Conservation (phyloP, 192 early-diverging fungal genomes). For the Allomyces macrogynus region DNA sequence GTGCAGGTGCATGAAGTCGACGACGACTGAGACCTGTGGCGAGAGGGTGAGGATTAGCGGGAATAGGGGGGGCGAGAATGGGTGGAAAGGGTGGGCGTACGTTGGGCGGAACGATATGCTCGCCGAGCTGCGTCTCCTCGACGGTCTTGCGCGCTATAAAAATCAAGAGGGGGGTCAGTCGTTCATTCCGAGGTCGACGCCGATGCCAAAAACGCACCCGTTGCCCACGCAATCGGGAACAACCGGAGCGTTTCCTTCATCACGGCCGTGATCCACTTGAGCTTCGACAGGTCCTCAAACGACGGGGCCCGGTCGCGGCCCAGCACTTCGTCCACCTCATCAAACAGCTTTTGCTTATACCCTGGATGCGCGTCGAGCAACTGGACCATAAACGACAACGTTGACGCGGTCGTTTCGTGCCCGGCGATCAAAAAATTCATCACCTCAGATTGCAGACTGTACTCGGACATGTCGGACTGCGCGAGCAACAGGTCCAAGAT, state of each 20-base stretch:
- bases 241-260: background rate
- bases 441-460: background rate
- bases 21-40: background rate
- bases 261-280: background rate
- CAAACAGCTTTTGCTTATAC: background rate
- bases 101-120: background rate
- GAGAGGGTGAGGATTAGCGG: too few species aligned
- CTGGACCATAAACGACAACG: background rate
- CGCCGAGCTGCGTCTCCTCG: background rate
- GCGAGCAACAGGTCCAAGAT: background rate
- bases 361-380: background rate
- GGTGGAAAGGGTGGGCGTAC: background rate
- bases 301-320: background rate
- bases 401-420: background rate
- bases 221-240: background rate
- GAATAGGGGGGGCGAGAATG: too few species aligned
- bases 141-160: background rate
- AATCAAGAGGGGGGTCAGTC: too few species aligned
- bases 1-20: background rate
- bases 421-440: background rate
- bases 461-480: background rate
- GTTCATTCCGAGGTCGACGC: too few species aligned
- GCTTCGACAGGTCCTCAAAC: background rate
- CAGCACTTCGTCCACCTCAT: background rate
- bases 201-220: background rate